These are phyloP conservation scores for Hyphopichia wangnamkhiaoensis DNA, from an alignment of 1,139 yeast genomes.

Conservation along the genomic window DNA sequence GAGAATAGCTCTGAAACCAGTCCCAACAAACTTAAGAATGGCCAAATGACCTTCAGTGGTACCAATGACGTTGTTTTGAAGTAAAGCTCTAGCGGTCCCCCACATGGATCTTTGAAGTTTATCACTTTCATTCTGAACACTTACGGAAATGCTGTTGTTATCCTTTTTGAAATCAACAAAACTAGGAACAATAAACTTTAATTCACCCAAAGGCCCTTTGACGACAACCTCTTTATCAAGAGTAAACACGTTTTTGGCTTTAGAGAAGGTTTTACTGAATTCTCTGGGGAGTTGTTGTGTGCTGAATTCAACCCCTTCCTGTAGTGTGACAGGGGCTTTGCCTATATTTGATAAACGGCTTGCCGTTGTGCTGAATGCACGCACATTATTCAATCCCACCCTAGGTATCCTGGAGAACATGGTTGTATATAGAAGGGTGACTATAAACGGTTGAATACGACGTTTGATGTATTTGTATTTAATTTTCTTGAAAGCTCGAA, in stretches of 20 bases:
- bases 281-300: conserved; percentile 43
- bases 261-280: conserved; percentile 59
- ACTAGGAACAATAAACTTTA: conserved; percentile 68
- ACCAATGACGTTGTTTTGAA: conserved; percentile 80
- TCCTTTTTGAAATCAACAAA: conserved; percentile 53
- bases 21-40: conserved; percentile 88
- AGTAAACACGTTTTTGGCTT: conserved; percentile 61
- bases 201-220: conserved; percentile 77
- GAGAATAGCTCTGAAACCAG: conserved; percentile 89
- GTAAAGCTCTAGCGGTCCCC: conserved; percentile 87
- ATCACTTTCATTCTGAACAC: conserved; percentile 56
- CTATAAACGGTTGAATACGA: too few species aligned
- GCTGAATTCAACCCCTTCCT: conserved; percentile 32
- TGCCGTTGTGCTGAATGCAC: conserved; percentile 28
- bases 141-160: conserved; percentile 46
- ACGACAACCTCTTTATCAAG: conserved; percentile 67
- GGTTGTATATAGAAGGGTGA: too few species aligned
- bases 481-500: not conserved
- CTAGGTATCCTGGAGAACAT: conserved; percentile 62
- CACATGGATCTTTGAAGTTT: conserved; percentile 84
- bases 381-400: conserved; percentile 9
- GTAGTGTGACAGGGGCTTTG: conserved; percentile 38
- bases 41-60: conserved; percentile 92
- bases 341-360: conserved; percentile 40
- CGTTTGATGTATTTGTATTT: not conserved